Base-by-base conservation (phyloP, 768 basidiomycete species). In the Tubosaeta brunneosetosa region DNA sequence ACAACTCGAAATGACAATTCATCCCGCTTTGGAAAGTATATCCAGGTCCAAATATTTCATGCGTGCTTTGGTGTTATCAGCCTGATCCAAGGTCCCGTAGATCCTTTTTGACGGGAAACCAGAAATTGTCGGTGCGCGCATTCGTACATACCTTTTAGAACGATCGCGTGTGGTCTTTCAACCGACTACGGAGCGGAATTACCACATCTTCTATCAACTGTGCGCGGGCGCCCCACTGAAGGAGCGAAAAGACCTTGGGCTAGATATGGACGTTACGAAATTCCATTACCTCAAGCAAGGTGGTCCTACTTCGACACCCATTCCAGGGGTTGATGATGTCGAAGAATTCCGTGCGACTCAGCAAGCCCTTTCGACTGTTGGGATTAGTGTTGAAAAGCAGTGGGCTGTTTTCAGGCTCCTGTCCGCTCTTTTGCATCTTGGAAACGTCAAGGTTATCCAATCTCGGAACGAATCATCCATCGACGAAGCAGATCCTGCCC, bases 181-280 rank as follows among this genome's bases (percentile, higher is more conserved):
- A 70, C 95, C 97, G 16, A 77, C 89, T 53, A 94, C 90, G 41
- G 97, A 99, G 70, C 85, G 97, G 54, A 99, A 99, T 72, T 99
- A 98, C 72, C 97, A 99, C 71, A 97, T 99, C 62, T 99, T 99
- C 78, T 98, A 99, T 73, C 97, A 99, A 68, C 77, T 99, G n/a
- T 93, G 95, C 60, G 90, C 94, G 0, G 97, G 97, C 44, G 93
- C 92, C 10, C 94, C 97, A 3, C 75, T 89, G 22, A 95, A 95
- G 70, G 97, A 99, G 65, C 84, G 92, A 38, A 95, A 95, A 71
- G 92, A 94, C 62, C 82, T 97, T 42, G 94, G 93, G 6, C 78
- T 99, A 34, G 91, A 94, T 61, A 76, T 78, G 17, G 90, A 94
- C 64, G 77, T 91, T 52, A 82, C 81, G 50, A 89, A 92, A 68